A percentile compares a stretch with the other conserved stretches of the same genome.
Evolutionary conservation across 2,329 filamentous ascomycete genomes (phyloP).

Genomic region (Clarireedia homoeocarpa): DNA sequence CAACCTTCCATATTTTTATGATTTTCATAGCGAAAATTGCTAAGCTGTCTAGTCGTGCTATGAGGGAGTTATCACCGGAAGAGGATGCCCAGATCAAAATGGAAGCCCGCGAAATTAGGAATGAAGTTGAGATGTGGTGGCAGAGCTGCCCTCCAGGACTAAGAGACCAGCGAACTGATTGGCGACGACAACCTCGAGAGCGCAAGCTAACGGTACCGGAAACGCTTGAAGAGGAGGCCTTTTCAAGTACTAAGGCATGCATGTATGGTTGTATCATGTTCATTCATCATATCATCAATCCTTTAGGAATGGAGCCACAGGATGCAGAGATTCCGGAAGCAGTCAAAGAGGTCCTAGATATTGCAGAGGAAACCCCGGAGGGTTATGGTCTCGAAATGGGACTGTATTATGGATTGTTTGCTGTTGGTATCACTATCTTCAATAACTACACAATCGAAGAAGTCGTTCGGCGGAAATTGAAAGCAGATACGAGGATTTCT

Average conservation of each 20-base stretch:
- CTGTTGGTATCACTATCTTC: constrained; percentile 24
- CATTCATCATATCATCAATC: constrained; percentile 25
- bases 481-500: constrained; percentile 21
- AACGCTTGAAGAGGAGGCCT: constrained; percentile 26
- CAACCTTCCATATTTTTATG: constrained; percentile 26
- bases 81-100: constrained; percentile 15
- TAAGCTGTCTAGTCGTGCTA: constrained; percentile 22
- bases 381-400: constrained; percentile 28
- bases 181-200: constrained; percentile 21
- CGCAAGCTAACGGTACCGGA: constrained; percentile 24
- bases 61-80: constrained; percentile 14
- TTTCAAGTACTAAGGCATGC: constrained; percentile 26
- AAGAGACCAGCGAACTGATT: constrained; percentile 24
- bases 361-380: constrained; percentile 25
- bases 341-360: constrained; percentile 23
- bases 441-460: constrained; percentile 24
- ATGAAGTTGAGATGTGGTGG: constrained; percentile 25
- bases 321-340: constrained; percentile 20
- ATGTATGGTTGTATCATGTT: constrained; percentile 25
- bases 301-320: constrained; percentile 16
- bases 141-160: constrained; percentile 16
- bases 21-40: constrained; percentile 25
- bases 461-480: constrained; percentile 23
- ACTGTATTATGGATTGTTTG: constrained; percentile 27
- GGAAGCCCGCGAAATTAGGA: constrained; percentile 14